Percentiles rank a stretch among this genome's conserved stretches.
Conservation (phyloP, 1,139 yeast species). For the Blastobotrys serpentis region DNA sequence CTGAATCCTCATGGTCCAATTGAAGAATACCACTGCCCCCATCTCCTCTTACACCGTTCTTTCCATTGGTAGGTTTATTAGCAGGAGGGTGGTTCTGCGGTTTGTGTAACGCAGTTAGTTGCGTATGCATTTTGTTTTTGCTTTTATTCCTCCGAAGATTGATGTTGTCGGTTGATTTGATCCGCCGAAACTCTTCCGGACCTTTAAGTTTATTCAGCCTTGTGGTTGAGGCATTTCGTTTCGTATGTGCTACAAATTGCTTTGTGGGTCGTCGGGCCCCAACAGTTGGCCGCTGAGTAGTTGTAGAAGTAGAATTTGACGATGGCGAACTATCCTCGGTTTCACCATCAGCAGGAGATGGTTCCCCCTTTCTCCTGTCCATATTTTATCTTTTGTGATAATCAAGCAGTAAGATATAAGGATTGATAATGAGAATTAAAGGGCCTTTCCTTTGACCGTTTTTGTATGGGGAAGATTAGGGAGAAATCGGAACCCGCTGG, state of each 20-base stretch:
- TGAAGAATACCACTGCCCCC: slow-evolving; percentile 33
- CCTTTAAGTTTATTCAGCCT: slow-evolving; percentile 20
- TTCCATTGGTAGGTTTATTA: not conserved
- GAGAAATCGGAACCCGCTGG: not conserved
- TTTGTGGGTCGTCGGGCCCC: slow-evolving; percentile 16
- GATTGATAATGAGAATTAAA: not conserved
- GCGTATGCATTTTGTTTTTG: slow-evolving; percentile 22
- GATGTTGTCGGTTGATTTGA: slow-evolving; percentile 19
- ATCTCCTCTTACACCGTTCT: slow-evolving; percentile 13
- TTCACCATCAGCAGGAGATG: not conserved
- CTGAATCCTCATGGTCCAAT: slow-evolving; percentile 35
- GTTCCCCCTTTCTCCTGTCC: not conserved
- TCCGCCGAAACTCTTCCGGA: slow-evolving; percentile 15
- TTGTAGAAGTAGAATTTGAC: not conserved
- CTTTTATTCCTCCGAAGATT: slow-evolving; percentile 22
- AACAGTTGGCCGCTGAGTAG: not conserved
- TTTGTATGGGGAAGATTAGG: too few relatives aligned
- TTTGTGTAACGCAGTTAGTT: not conserved
- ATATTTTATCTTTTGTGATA: not conserved
- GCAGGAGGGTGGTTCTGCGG: not conserved
- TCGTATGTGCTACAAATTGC: slow-evolving; percentile 25
- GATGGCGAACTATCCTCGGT: not conserved
- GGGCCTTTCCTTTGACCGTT: too few relatives aligned
- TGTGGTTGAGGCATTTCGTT: slow-evolving; percentile 22
- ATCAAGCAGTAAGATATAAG: too few relatives aligned